Evolutionary conservation across 2,329 filamentous ascomycete species (phyloP).

Genomic region (Colletotrichum tanaceti): DNA sequence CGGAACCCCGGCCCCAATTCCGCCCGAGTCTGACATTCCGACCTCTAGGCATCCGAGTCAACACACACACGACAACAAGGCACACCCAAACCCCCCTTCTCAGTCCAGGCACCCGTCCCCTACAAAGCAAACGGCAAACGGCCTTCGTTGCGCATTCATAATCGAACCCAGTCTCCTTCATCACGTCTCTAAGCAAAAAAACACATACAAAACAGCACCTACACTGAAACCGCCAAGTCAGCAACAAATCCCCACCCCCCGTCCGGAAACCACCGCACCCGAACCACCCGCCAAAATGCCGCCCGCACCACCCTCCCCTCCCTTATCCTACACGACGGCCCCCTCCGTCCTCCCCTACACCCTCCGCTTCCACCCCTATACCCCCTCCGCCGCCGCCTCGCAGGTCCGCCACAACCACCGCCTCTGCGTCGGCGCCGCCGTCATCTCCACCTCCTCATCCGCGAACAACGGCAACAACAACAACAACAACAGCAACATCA

Average conservation of each 20-base stretch:
- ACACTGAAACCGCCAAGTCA: background rate
- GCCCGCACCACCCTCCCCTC: constrained; percentile 29
- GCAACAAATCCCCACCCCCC: too few species aligned
- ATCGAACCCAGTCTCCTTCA: too few species aligned
- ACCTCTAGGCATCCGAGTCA: constrained; percentile 14
- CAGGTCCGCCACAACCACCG: constrained; percentile 15
- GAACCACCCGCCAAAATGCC: constrained; percentile 26
- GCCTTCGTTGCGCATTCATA: too few species aligned
- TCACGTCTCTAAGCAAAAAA: too few species aligned
- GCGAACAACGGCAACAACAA: constrained; percentile 8
- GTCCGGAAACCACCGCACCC: background rate
- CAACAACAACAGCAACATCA: background rate
- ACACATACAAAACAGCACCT: too few species aligned
- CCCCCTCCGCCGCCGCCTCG: background rate
- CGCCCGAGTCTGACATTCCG: constrained; percentile 25
- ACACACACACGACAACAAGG: background rate
- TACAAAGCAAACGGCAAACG: background rate
- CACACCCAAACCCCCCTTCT: background rate
- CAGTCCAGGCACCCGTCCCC: constrained; percentile 3
- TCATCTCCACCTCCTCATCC: constrained; percentile 10
- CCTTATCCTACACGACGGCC: constrained; percentile 35
- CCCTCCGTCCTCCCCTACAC: constrained; percentile 23
- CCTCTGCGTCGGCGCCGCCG: constrained; percentile 38
- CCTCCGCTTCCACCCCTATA: constrained; percentile 32
- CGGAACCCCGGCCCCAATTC: constrained; percentile 11